Base-by-base conservation (phyloP, 1,284 basidiomycete species). In the Fomitopsis betulina region DNA sequence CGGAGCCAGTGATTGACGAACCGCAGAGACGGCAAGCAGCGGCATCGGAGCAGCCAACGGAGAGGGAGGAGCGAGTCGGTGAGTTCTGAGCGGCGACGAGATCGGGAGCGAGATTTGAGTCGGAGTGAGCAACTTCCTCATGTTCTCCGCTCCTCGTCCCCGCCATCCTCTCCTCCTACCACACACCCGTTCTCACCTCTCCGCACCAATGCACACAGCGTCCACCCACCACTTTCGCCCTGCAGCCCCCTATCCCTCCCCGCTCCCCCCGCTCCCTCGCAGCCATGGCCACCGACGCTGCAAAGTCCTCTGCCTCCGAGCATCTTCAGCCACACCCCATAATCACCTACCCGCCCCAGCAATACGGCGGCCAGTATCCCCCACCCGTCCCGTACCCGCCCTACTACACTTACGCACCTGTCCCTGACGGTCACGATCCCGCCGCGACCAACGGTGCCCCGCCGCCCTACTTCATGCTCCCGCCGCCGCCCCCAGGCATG, bases 401-500 rank as follows among this genome's bases (percentile, higher is more conserved):
- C 10, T 77, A 74, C 65, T 81, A 78, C 62, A 68, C 77, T 3
- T 81, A 78, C 61, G 76, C 75, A 67, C 75, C 63, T 62, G 75
- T 63, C 64, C 78, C 61, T 10, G 75, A 75, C 57, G 68, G 69
- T 58, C 79, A 78, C 49, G 69, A 74, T 62, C 79, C 76, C 42
- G 78, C 77, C 45, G 73, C 65, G 3, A 74, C 78, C 17, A 75
- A 76, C 30, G 78, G 73, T n/a, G 73, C 76, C 2, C 76, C 73
- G 15, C 65, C 71, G 0, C 66, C 62, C n/a, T 85, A 81, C 63
- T 77, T 83, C 73, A 81, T 86, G 10, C 79, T 70, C 43, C 72
- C 71, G 64, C 79, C 67, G 62, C 79, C 76, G 2, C 75, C 76
- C 2, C 84, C 82, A n/a, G 85, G 84, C 53, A 79, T 88, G 74